phyloP scores from a whole-genome alignment of 495 filamentous ascomycete genomes.

The Aspergillus kassunensis region DNA sequence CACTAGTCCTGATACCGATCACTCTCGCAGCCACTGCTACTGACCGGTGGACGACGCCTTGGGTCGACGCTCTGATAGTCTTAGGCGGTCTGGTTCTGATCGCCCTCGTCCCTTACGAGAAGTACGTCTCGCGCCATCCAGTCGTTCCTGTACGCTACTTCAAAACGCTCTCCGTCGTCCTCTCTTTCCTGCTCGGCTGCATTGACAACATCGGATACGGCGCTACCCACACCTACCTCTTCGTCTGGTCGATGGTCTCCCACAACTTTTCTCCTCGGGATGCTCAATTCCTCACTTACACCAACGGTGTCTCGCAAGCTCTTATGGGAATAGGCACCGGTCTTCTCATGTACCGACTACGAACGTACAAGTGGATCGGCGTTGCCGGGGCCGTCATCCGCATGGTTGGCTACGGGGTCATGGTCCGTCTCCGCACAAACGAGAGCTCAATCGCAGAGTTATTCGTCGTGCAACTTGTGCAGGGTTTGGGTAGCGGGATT shows the following conservation, averaged over 20 bases:
- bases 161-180: constrained; percentile 34
- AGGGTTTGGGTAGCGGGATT: constrained; percentile 46
- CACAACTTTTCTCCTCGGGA: constrained; percentile 36
- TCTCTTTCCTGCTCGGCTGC: constrained; percentile 34
- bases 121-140: constrained; percentile 37
- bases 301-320: constrained; percentile 42
- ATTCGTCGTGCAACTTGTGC: constrained; percentile 44
- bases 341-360: constrained; percentile 37
- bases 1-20: constrained; percentile 35
- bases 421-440: constrained; percentile 45
- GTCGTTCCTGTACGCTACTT: constrained; percentile 44
- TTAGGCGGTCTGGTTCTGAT: constrained; percentile 33
- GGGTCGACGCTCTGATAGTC: constrained; percentile 39
- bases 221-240: constrained; percentile 43
- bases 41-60: constrained; percentile 39
- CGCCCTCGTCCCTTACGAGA: constrained; percentile 41
- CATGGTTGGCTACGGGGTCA: constrained; percentile 46
- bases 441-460: constrained; percentile 41
- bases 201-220: constrained; percentile 40
- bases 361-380: constrained; percentile 45
- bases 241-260: constrained; percentile 42
- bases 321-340: constrained; percentile 40
- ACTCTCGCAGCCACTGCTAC: constrained; percentile 37
- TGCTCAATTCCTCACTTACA: constrained; percentile 43
- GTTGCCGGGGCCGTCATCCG: constrained; percentile 37